phyloP scores from a whole-genome alignment of 1,139 yeast species.

The Ogataea hybrid region DNA sequence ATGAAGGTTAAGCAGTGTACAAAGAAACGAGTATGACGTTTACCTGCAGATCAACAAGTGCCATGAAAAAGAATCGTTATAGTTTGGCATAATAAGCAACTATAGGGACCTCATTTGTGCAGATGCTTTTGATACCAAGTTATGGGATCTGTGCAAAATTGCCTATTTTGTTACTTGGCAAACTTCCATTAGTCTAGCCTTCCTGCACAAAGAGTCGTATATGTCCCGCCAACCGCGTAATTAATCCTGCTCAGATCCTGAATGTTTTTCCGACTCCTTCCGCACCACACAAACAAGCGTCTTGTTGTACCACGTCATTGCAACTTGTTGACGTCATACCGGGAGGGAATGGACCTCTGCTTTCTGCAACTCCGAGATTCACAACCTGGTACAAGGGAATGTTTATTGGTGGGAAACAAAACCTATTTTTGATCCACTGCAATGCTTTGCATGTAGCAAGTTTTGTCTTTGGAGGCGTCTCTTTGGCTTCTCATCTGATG shows the following conservation, averaged over 20 bases:
- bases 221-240: neutral
- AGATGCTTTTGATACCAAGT: neutral
- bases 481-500: too few species aligned
- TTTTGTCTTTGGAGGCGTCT: neutral
- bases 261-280: neutral
- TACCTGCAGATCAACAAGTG: neutral
- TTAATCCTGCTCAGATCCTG: neutral
- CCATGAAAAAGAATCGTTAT: neutral
- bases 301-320: neutral
- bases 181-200: neutral
- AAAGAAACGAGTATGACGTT: conserved; percentile 1
- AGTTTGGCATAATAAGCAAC: neutral
- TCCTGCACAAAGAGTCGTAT: neutral
- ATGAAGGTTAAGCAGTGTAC: neutral
- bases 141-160: neutral
- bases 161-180: neutral
- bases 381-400: neutral
- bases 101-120: neutral
- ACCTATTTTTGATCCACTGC: neutral
- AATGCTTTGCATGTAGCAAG: conserved; percentile 1
- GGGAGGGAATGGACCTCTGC: neutral
- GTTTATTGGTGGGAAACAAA: neutral
- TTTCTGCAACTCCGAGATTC: neutral
- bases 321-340: neutral
- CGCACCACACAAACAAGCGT: neutral